Percentiles rank a stretch among this genome's conserved stretches.
These are phyloP conservation scores for Fonsecaea nubica DNA, from an alignment of 2,329 filamentous ascomycete genomes.

Conservation along the genomic window DNA sequence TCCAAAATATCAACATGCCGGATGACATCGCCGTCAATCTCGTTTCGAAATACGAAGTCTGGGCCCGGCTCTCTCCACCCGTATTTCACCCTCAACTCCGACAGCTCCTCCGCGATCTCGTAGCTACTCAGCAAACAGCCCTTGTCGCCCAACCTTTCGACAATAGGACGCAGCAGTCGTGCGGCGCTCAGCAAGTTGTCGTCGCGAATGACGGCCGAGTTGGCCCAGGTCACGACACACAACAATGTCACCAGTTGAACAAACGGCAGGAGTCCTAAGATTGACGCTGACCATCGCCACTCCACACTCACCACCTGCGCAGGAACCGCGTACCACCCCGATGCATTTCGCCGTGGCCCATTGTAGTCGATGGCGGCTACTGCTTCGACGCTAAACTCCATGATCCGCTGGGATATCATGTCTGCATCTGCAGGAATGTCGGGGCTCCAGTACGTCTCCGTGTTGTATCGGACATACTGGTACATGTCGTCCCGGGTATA, in stretches of 20 bases:
- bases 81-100: constrained; percentile 36
- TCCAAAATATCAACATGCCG: constrained; percentile 37
- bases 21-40: constrained; percentile 26
- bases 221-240: constrained; percentile 37
- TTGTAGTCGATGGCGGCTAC: constrained; percentile 39
- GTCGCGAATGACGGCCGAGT: constrained; percentile 39
- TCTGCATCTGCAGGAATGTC: constrained; percentile 13
- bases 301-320: constrained; percentile 86
- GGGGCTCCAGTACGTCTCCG: constrained; percentile 33
- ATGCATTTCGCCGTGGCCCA: constrained; percentile 62
- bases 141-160: constrained; percentile 36
- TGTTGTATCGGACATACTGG: constrained; percentile 33
- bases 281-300: constrained; percentile 36
- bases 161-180: constrained; percentile 36
- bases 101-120: constrained; percentile 37
- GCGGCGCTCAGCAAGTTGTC: constrained; percentile 36
- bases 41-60: constrained; percentile 28
- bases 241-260: constrained; percentile 36
- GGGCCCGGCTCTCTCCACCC: constrained; percentile 33
- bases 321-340: constrained; percentile 84
- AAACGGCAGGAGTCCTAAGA: constrained; percentile 35
- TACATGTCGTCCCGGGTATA: constrained; percentile 24
- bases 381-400: constrained; percentile 36
- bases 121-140: constrained; percentile 38
- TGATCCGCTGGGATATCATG: constrained; percentile 29